A percentile compares a stretch with the other conserved stretches of the same genome.
These are phyloP conservation scores for Nemophila menziesii DNA, from an alignment of 257 asterid species.

Conservation along the genomic window DNA sequence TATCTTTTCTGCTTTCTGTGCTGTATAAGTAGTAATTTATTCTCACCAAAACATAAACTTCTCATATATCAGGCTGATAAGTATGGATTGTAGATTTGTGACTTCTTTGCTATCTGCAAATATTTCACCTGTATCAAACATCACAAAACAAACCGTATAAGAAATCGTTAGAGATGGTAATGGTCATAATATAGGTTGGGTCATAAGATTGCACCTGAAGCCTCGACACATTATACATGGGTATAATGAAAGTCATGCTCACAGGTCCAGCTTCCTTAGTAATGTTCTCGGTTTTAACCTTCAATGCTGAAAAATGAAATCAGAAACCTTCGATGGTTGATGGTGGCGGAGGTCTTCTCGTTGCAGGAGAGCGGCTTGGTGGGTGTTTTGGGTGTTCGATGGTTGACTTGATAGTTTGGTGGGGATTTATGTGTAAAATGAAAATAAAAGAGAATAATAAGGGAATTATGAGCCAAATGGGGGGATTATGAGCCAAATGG, in stretches of 20 bases:
- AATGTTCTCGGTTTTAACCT: slow-evolving; percentile 55
- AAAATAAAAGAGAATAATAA: too few species aligned
- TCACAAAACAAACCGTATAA: not conserved
- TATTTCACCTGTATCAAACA: slow-evolving; percentile 65
- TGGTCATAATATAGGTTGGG: too few species aligned
- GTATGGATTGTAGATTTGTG: slow-evolving; percentile 71
- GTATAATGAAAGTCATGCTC: slow-evolving; percentile 94
- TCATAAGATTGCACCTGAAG: slow-evolving; percentile 53
- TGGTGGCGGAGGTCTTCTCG: too few species aligned
- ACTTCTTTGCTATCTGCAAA: slow-evolving; percentile 79
- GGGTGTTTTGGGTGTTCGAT: too few species aligned
- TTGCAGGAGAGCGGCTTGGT: too few species aligned
- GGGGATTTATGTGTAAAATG: too few species aligned
- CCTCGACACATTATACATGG: slow-evolving; percentile 95
- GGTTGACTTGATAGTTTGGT: too few species aligned
- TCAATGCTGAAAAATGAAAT: slow-evolving; percentile 7
- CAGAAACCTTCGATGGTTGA: not conserved
- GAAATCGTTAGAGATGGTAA: not conserved
- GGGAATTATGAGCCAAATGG: too few species aligned
- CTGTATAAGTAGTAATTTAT: too few species aligned
- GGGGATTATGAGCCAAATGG: too few species aligned
- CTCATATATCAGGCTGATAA: slow-evolving; percentile 96
- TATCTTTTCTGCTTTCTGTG: too few species aligned
- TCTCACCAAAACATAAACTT: too few species aligned
- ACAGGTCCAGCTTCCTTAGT: slow-evolving; percentile 99